Base-by-base conservation (phyloP, 2,329 filamentous ascomycete species). In the Ceratocystiopsis minuta region DNA sequence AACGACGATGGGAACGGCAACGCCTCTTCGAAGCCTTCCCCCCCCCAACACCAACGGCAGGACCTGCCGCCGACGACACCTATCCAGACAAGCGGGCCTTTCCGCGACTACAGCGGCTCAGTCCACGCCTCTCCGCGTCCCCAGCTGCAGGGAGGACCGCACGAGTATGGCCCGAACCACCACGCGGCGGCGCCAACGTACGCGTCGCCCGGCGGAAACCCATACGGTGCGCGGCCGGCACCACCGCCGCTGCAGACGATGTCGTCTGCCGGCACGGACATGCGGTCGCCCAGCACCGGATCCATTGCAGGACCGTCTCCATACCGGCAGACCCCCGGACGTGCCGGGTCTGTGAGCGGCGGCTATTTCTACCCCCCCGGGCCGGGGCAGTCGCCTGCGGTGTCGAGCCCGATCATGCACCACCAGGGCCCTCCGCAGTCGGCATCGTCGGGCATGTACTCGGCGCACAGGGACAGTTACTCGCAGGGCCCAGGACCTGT, bases 81-180 rank as follows among this genome's bases (percentile, higher is more conserved):
- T 9, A 48, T 59, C 31, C 66, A 65, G 50, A 54, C 57, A 1
- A 5, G 9, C 40, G 58, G 61, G 4, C 58, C 60, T 36, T 70
- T 71, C 53, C 64, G 64, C 54, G 70, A 74, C 39, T 72, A 68
- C 47, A 54, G 52, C 48, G 63, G 65, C 46, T 55, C 59, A 39
- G 57, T 56, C 24, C 70, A 71, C 37, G 60, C 60, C 16, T 72
- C 70, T 6, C 68, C 68, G 15, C 57, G 60, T 10, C 24, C 9
- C 24, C 24, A 28, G 11, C 2, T 28, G 24, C 24, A 28, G 7
- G 24, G 24, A 28, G 24, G 24, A 10, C 24, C 24, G 9, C 24
- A 28, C 24, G 24, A 28, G 9, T 28, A 28, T 28, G 24, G 24
- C 24, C 6, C 24, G 24, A 28, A 28, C 37, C 62, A 62, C 37